Percentiles rank a stretch among this genome's conserved stretches.
Conservation (phyloP, 495 filamentous ascomycete species). For the Penicillium atrosanguineum region DNA sequence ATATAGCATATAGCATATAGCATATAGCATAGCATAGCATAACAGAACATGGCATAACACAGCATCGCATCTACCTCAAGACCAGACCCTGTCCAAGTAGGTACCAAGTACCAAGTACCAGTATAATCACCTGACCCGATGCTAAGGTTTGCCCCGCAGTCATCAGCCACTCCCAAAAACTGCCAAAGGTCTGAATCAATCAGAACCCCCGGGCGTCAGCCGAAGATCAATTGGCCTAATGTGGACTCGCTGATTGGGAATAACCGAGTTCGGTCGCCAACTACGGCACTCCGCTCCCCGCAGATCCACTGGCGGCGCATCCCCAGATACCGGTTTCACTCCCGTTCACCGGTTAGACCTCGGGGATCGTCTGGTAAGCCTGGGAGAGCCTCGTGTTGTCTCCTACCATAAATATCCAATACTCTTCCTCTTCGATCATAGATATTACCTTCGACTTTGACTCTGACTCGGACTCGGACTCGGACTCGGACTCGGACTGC, state of each 20-base stretch:
- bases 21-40: not conserved
- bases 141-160: not conserved
- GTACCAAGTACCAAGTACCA: too few species aligned
- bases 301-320: conserved; percentile 10
- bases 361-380: conserved; percentile 26
- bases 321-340: conserved; percentile 34
- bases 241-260: not conserved
- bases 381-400: too few species aligned
- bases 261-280: conserved; percentile 13
- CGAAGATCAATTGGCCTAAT: not conserved
- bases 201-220: not conserved
- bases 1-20: conserved; percentile 2
- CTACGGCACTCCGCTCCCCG: conserved; percentile 10
- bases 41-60: not conserved
- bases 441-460: not conserved
- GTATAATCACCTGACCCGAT: not conserved
- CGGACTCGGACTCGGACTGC: too few species aligned
- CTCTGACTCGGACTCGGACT: too few species aligned
- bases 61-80: not conserved
- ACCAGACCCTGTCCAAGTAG: not conserved
- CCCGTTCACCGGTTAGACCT: conserved; percentile 29
- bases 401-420: conserved; percentile 13
- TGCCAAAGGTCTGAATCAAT: not conserved
- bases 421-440: not conserved
- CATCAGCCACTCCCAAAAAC: not conserved